Evolutionary conservation across 148 eudicot genomes (phyloP).

Genomic region (Nyssa sinensis): DNA sequence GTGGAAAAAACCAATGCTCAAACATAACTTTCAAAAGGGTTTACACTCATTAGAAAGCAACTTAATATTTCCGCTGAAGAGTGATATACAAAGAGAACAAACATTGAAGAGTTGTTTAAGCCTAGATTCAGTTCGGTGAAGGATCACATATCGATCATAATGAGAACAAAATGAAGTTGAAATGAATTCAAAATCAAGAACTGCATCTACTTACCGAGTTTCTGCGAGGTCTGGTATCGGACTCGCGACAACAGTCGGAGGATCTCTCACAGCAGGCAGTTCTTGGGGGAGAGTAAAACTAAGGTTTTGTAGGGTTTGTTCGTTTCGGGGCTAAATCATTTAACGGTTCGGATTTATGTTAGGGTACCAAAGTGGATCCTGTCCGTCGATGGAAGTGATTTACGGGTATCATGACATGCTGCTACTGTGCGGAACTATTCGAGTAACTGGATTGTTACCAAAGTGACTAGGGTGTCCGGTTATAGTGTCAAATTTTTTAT

Average conservation of each 20-base stretch:
- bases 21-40: neutral
- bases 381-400: neutral
- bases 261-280: neutral
- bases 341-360: slow-evolving; percentile 1
- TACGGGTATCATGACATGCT: no score
- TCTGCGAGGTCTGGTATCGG: neutral
- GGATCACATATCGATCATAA: neutral
- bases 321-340: neutral
- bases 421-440: no score
- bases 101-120: no score
- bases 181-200: neutral
- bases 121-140: no score
- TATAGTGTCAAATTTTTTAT: no score
- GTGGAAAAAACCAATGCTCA: neutral
- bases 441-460: no score
- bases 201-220: neutral
- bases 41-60: neutral
- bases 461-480: no score
- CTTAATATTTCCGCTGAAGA: neutral
- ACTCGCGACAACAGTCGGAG: neutral
- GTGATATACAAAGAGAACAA: neutral
- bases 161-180: neutral
- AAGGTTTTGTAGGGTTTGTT: slow-evolving; percentile 18
- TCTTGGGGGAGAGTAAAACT: neutral
- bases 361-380: neutral